Evolutionary conservation across 768 basidiomycete genomes (phyloP).

Genomic region (Rhodocollybia butyracea): DNA sequence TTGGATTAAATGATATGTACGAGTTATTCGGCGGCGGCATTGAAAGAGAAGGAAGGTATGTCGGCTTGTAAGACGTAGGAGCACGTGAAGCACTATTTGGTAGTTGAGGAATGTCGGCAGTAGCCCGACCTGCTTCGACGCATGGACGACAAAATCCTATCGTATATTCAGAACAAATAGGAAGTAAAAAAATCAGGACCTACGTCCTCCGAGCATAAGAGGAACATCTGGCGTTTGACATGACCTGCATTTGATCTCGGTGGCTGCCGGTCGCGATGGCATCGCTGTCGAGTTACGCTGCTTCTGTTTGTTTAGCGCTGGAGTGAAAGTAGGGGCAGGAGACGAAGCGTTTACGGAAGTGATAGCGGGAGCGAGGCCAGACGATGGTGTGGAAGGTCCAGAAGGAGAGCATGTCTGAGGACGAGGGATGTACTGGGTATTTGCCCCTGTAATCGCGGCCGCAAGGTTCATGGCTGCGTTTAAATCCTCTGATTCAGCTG

Average conservation of each 20-base stretch:
- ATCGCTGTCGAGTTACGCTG: conserved; percentile 26
- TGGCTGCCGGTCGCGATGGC: conserved; percentile 23
- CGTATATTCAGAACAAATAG: not conserved
- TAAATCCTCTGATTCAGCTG: conserved; percentile 3
- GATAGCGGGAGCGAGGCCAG: not conserved
- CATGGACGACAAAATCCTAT: conserved; percentile 70
- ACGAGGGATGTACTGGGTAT: not conserved
- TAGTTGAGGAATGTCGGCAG: conserved; percentile 23
- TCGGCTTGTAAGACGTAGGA: not conserved
- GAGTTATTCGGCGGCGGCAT: not conserved
- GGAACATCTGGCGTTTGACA: conserved; percentile 72
- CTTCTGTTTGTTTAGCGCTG: conserved; percentile 38
- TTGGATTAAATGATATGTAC: not conserved
- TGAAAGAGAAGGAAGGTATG: not conserved
- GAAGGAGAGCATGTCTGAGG: not conserved
- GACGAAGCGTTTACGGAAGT: not conserved
- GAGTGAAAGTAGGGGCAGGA: not conserved
- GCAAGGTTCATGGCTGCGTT: not conserved
- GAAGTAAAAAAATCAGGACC: conserved; percentile 25
- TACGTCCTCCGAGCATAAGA: conserved; percentile 72
- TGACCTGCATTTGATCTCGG: conserved; percentile 50
- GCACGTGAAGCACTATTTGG: not conserved
- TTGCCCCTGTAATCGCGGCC: conserved; percentile 3
- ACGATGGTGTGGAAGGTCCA: not conserved
- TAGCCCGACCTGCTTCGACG: conserved; percentile 49